Base-by-base conservation (phyloP, 139 green algal genomes). In the Prasinococcaceae sp. region DNA sequence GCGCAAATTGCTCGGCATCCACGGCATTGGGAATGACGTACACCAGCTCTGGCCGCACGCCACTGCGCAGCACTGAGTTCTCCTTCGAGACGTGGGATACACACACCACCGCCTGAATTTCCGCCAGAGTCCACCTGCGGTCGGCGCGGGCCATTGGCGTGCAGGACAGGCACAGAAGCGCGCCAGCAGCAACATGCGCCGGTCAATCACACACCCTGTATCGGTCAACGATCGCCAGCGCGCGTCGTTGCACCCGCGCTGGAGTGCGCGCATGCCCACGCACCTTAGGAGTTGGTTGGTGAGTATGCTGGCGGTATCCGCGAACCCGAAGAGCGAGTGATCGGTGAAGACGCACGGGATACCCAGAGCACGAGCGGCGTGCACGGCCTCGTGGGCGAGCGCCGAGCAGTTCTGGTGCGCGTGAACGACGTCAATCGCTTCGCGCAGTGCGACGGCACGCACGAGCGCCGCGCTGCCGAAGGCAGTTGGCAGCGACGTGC, bases 11-110 rank as follows among this genome's bases (percentile, higher is more conserved):
- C 12, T 63, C 64, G 2, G 78, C 67, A 60, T 94, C 82, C 33
- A 94, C 83, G 20, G 85, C 89, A 43, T 98, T 98, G 32, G 89
- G 89, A 24, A 98, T 93, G 55, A 96, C 90, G 6, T 57, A 89
- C n/a, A 97, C 88, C 12, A 49, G 49, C 6, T 51, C 41, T 0
- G 89, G 87, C n/a, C 77, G 79, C 24, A 97, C 46, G 55, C 79
- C 85, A 3, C 82, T 79, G 1, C 87, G 64, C 56, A 93, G 76
- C 59, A 96, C 84, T 0, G 87, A 96, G 77, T 98, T 98, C 68
- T 96, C 84, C 63, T 89, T 93, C 68, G 65, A 79, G 10, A 85
- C 94, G 77, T 96, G 84, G 22, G 70, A 87, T 3, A 98, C 90
- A 60, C 90, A 98, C 47, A 98, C 83, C 26, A 73, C 68, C 50